A percentile compares a stretch with the other conserved stretches of the same genome.
phyloP scores from a whole-genome alignment of 192 early-diverging fungal species.

The Mortierella antarctica region DNA sequence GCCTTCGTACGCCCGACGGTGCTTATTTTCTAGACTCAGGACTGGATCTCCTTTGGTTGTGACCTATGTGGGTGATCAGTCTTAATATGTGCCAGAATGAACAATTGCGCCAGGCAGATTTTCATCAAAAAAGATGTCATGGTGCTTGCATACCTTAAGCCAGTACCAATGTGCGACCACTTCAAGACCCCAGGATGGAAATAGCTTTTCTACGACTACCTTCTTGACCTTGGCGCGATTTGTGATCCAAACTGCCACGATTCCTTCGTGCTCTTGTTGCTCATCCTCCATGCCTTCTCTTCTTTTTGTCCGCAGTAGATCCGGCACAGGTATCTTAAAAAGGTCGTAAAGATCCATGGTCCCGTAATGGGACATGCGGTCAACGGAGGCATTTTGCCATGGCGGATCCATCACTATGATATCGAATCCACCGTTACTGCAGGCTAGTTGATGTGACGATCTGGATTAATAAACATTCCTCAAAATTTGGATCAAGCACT shows the following conservation, averaged over 20 bases:
- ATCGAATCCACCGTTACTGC: conserved; percentile 46
- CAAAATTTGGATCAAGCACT: not conserved
- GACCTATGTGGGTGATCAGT: conserved; percentile 13
- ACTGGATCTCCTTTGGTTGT: conserved; percentile 58
- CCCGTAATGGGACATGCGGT: conserved; percentile 63
- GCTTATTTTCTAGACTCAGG: conserved; percentile 47
- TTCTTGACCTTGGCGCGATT: conserved; percentile 70
- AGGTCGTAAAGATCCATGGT: conserved; percentile 73
- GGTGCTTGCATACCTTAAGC: conserved; percentile 64
- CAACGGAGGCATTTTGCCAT: conserved; percentile 71
- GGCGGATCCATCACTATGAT: conserved; percentile 73
- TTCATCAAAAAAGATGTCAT: too few relatives aligned
- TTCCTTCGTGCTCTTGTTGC: not conserved
- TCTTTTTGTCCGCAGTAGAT: conserved; percentile 28
- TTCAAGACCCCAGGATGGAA: conserved; percentile 68
- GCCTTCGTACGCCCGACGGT: conserved; percentile 77
- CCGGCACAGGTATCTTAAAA: conserved; percentile 68
- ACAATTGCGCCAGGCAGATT: too few relatives aligned
- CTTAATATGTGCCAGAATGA: too few relatives aligned
- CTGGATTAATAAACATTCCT: not conserved
- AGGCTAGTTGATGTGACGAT: conserved; percentile 9
- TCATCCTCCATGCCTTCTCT: conserved; percentile 4
- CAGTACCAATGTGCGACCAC: conserved; percentile 71
- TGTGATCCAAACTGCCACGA: conserved; percentile 78
- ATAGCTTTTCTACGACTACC: conserved; percentile 74